These are phyloP conservation scores for Alternaria brassicicola DNA, from an alignment of 2,329 filamentous ascomycete genomes.

Conservation along the genomic window DNA sequence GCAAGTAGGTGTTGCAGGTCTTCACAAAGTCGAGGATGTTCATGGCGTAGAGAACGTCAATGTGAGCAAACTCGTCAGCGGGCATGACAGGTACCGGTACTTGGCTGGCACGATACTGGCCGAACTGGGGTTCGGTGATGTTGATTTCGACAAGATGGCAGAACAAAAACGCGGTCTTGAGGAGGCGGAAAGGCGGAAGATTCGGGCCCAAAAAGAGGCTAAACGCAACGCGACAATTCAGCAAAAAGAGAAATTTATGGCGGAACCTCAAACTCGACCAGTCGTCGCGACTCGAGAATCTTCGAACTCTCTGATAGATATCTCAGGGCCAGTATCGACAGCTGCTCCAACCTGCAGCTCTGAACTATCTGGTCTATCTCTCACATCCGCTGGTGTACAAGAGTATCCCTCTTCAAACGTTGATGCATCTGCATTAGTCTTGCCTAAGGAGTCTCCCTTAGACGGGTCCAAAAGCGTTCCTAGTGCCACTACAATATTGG, in stretches of 20 bases:
- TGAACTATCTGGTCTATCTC: background rate
- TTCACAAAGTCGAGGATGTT: constrained; percentile 72
- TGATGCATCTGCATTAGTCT: background rate
- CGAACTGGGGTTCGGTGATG: constrained; percentile 57
- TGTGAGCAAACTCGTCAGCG: constrained; percentile 55
- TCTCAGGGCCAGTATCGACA: background rate
- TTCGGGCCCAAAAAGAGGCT: constrained; percentile 34
- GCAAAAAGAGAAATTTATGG: background rate
- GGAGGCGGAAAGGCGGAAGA: constrained; percentile 45
- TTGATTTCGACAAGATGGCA: constrained; percentile 53
- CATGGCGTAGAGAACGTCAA: constrained; percentile 66
- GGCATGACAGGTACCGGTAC: constrained; percentile 58
- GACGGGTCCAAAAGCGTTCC: background rate
- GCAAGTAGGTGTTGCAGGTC: constrained; percentile 79
- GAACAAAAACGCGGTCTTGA: constrained; percentile 48
- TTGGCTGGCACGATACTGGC: constrained; percentile 55
- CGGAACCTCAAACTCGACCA: constrained; percentile 6
- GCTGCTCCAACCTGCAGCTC: background rate
- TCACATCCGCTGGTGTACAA: background rate
- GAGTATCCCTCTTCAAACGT: background rate
- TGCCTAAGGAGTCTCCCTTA: background rate
- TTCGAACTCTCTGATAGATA: constrained; percentile 3
- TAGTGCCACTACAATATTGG: background rate
- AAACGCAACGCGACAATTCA: constrained; percentile 19
- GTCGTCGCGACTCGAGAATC: background rate